Base-by-base conservation (phyloP, 257 asterid species). In the Ajuga chamaepitys region DNA sequence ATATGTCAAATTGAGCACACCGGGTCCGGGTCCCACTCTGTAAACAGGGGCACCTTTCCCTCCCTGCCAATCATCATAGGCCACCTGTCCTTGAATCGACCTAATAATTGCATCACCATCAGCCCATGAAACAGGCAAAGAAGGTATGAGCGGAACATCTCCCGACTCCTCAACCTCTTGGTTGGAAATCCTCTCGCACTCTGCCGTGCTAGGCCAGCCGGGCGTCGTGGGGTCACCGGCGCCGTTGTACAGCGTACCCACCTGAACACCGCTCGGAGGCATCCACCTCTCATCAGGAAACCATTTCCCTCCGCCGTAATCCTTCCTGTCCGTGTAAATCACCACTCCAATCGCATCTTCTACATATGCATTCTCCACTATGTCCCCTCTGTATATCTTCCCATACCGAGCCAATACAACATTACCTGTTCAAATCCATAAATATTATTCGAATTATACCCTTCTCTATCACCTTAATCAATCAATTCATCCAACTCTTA, bases 211-310 rank as follows among this genome's bases (percentile, higher is more conserved):
- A 41, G 98, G 80, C 96, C 96, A 91, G 8, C 98, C 96, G 1
- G 98, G 96, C 4, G 96, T 88, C 22, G 91, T 88, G 2, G 96
- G 98, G 54, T 91, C 96, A 5, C 98, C 96, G 0, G 35, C 81
- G 8, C 91, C 98, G 7, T 45, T 78, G 57, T 69, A 88, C 20
- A 84, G 75, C 3, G 95, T 64, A 11, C 96, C 98, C 68, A 86
- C 91, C 75, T 91, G 96, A 25, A 88, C 98, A 13, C 96, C 98
- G 38, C 79, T 91, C 4, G 98, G 96, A 9, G 98, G 98, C 96
- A 91, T 80, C 95, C 96, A 84, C 46, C 72, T 76, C 6, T 71
- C 93, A 53, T 88, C 89, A 1, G 98, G 95, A 53, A 88, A 91
- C 96, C 98, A 88, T 70, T 82, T 80, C 4, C 56, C 92, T 12